Conservation (phyloP, 768 basidiomycete species). For the Leccinum ochraceum region DNA sequence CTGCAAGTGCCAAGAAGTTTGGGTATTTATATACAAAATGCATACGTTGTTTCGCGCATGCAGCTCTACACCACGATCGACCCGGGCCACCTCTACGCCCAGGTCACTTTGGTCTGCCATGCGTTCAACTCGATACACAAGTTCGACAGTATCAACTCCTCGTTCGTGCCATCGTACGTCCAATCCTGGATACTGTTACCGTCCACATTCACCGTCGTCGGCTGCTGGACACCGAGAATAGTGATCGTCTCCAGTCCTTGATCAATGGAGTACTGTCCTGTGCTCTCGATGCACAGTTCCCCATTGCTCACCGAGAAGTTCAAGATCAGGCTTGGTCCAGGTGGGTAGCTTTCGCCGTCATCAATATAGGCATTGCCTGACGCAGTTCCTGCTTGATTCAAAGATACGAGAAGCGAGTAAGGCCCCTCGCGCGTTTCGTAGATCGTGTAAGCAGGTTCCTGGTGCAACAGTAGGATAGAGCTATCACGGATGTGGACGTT, state of each 20-base stretch:
- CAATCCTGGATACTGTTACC: constrained; percentile 37
- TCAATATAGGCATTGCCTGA: constrained; percentile 69
- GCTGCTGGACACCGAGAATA: constrained; percentile 55
- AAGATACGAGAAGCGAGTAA: constrained; percentile 62
- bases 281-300: constrained; percentile 39
- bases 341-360: constrained; percentile 64
- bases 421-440: constrained; percentile 63
- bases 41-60: neutral
- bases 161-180: constrained; percentile 40
- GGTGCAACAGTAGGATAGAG: constrained; percentile 64
- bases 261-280: constrained; percentile 33
- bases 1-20: neutral
- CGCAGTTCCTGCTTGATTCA: constrained; percentile 48
- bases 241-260: constrained; percentile 55
- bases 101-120: constrained; percentile 34
- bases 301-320: constrained; percentile 42
- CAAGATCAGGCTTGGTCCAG: constrained; percentile 50
- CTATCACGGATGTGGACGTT: constrained; percentile 73
- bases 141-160: constrained; percentile 43
- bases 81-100: constrained; percentile 29
- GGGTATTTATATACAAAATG: neutral
- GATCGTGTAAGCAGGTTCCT: constrained; percentile 64
- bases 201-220: constrained; percentile 41
- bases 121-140: constrained; percentile 47
- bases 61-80: neutral